Evolutionary conservation across 164 flowering plant genomes (phyloP).

Genomic region (Sextonia rubra): DNA sequence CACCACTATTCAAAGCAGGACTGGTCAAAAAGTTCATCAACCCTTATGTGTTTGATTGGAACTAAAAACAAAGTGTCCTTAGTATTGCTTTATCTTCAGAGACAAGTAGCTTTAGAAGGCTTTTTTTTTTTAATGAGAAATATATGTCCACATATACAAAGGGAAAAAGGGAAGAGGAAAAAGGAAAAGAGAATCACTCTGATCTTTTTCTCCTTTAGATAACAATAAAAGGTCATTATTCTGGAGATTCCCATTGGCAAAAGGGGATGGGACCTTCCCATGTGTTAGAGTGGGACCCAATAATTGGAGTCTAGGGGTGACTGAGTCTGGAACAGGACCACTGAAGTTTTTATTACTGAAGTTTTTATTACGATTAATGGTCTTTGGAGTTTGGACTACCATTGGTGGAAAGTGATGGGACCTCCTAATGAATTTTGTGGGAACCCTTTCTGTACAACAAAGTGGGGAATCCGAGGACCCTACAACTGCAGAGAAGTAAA

Average conservation of each 20-base stretch:
- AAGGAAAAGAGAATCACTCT: background rate
- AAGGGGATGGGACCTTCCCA: background rate
- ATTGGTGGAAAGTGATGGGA: background rate
- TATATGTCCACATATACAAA: background rate
- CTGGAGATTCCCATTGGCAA: background rate
- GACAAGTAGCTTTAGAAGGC: background rate
- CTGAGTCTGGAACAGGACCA: background rate
- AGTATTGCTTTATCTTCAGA: background rate
- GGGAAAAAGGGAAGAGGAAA: background rate
- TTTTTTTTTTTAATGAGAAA: background rate
- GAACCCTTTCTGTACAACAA: background rate
- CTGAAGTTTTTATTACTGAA: no score
- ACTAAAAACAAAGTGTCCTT: background rate
- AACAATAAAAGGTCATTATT: background rate
- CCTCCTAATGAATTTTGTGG: background rate
- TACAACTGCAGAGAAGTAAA: background rate
- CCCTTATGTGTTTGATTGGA: background rate
- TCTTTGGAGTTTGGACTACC: no score
- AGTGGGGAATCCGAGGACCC: background rate
- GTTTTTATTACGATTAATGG: no score
- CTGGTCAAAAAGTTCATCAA: background rate
- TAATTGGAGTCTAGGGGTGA: background rate
- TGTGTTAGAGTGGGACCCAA: background rate
- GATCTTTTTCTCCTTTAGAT: background rate
- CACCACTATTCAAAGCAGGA: background rate